Evolutionary conservation across 139 green algal species (phyloP).

Genomic region (Chlorella sp.): DNA sequence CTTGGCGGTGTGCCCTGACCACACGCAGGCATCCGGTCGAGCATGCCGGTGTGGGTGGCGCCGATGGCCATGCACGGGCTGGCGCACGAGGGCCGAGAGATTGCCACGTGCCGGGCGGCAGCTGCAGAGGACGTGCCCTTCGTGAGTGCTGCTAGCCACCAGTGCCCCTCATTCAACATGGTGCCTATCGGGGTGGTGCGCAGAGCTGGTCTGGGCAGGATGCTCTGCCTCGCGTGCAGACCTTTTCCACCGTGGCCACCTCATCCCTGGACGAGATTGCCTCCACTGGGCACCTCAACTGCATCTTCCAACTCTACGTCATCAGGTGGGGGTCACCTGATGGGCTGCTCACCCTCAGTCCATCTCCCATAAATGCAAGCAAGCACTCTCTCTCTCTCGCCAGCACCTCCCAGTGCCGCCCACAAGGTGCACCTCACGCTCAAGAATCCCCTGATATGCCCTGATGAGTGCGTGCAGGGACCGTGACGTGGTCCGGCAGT

Average conservation of each 20-base stretch:
- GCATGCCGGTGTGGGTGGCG: constrained; percentile 67
- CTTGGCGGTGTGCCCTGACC: neutral
- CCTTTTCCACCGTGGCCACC: constrained; percentile 7
- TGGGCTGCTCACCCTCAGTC: neutral
- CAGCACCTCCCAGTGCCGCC: too few relatives aligned
- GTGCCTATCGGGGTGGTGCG: neutral
- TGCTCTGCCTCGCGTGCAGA: neutral
- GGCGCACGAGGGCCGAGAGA: constrained; percentile 63
- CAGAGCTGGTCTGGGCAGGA: neutral
- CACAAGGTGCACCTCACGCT: too few relatives aligned
- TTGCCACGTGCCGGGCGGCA: constrained; percentile 44
- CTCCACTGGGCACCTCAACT: constrained; percentile 16
- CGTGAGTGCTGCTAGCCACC: constrained; percentile 6
- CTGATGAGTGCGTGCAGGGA: constrained; percentile 43
- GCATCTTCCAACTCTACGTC: constrained; percentile 78
- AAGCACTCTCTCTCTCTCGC: too few relatives aligned
- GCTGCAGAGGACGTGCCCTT: constrained; percentile 40
- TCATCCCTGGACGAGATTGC: constrained; percentile 4
- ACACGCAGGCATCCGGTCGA: constrained; percentile 36
- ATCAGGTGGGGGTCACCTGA: constrained; percentile 23
- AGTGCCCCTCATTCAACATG: neutral
- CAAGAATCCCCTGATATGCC: too few relatives aligned
- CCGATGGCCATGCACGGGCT: constrained; percentile 84
- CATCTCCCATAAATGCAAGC: neutral
- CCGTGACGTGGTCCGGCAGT: constrained; percentile 44